Conservation (phyloP, 345 rosid genomes). For the Eucalyptus regnans region DNA sequence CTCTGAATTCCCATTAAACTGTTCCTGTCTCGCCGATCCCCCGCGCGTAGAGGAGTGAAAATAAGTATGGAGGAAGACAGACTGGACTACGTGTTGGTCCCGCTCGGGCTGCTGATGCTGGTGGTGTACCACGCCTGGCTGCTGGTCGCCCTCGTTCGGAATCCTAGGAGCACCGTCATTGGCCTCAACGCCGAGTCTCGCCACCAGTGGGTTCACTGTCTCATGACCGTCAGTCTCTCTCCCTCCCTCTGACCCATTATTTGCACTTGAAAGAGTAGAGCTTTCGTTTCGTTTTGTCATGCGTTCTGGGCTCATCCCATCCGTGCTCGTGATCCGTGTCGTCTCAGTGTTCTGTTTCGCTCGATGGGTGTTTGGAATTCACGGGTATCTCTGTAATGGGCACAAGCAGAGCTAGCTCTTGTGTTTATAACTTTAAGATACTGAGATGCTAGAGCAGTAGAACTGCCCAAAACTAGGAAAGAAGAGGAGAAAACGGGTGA, state of each 20-base stretch:
- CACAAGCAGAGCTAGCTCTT: neutral
- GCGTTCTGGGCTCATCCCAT: neutral
- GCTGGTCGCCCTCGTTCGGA: conserved; percentile 11
- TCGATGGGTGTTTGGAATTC: neutral
- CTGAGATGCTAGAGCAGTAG: neutral
- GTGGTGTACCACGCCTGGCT: conserved; percentile 38
- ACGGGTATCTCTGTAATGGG: neutral
- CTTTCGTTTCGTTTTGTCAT: neutral
- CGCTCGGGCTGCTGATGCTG: conserved; percentile 25
- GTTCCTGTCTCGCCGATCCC: neutral
- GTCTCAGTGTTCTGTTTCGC: neutral
- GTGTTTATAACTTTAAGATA: neutral
- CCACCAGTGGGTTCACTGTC: conserved; percentile 65
- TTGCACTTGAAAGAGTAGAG: neutral
- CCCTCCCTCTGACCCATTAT: neutral
- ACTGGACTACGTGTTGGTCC: conserved; percentile 31
- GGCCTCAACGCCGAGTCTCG: conserved; percentile 83
- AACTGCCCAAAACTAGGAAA: neutral
- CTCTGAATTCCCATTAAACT: neutral
- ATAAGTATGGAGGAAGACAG: conserved; percentile 17
- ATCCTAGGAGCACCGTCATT: conserved; percentile 36
- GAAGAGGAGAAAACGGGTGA: neutral
- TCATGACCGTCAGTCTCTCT: conserved; percentile 48
- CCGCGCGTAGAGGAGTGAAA: neutral
- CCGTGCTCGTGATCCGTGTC: neutral